phyloP scores from a whole-genome alignment of 2,329 filamentous ascomycete species.

The Berkeleyomyces rouxiae region DNA sequence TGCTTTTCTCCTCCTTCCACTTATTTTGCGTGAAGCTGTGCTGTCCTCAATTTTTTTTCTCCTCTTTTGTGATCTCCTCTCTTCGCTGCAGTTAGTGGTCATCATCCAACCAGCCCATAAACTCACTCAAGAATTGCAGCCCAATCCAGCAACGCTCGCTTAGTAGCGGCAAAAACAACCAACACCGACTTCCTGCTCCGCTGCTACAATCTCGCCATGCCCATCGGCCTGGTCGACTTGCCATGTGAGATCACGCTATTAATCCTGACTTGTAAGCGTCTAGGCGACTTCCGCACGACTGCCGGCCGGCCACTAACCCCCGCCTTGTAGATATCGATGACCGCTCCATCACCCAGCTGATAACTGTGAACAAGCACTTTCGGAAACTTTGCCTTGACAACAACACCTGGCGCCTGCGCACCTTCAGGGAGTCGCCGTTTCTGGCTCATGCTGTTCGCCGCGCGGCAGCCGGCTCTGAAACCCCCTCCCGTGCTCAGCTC shows the following conservation, averaged over 20 bases:
- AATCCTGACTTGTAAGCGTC: conserved; percentile 5
- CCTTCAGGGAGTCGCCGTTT: conserved; percentile 47
- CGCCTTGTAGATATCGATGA: conserved; percentile 1
- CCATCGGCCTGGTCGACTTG: conserved; percentile 2
- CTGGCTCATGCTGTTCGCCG: conserved; percentile 1
- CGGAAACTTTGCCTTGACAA: conserved; percentile 55
- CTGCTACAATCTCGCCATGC: neutral
- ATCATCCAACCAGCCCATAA: neutral
- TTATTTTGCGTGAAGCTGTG: neutral
- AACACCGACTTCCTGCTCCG: neutral
- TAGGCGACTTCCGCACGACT: neutral
- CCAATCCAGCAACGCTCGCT: neutral
- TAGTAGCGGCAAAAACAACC: neutral
- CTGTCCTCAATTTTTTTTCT: neutral
- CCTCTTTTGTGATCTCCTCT: neutral
- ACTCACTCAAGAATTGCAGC: neutral
- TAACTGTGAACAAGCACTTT: conserved; percentile 23
- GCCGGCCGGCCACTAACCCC: neutral
- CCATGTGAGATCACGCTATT: conserved; percentile 6
- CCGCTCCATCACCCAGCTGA: neutral
- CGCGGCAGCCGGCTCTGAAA: neutral
- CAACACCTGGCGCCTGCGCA: conserved; percentile 58
- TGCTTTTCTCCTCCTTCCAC: neutral
- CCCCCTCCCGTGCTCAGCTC: conserved; percentile 26
- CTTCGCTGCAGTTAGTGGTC: neutral